These are phyloP conservation scores for Phytophthora quininea DNA, from an alignment of 352 stramenopile genomes.

Conservation along the genomic window DNA sequence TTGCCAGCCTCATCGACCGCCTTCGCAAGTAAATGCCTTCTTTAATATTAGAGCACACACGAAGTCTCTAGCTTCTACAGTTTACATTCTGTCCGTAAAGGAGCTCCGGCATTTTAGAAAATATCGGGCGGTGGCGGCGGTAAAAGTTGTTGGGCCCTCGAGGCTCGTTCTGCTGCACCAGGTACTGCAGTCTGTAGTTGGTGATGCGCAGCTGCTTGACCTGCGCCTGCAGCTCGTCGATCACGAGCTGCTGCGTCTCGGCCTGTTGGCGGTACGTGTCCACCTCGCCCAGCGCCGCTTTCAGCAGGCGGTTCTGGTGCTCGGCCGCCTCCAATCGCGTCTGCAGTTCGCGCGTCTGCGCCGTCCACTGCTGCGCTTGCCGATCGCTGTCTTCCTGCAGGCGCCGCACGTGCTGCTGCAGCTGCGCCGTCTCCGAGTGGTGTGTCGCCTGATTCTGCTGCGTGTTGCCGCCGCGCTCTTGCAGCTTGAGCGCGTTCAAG, in stretches of 20 bases:
- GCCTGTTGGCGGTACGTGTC: slow-evolving; percentile 55
- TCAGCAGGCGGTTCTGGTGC: slow-evolving; percentile 64
- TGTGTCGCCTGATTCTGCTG: slow-evolving; percentile 23
- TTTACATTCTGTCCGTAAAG: slow-evolving; percentile 11
- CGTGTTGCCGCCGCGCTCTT: slow-evolving; percentile 33
- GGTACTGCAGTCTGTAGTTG: slow-evolving; percentile 76
- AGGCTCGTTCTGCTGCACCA: slow-evolving; percentile 74
- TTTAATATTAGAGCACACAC: slow-evolving; percentile 35
- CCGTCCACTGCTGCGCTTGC: slow-evolving; percentile 49
- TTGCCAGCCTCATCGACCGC: slow-evolving; percentile 13
- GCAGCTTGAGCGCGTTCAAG: slow-evolving; percentile 74
- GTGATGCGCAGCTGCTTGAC: slow-evolving; percentile 70
- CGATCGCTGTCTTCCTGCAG: slow-evolving; percentile 63
- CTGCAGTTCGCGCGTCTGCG: slow-evolving; percentile 58
- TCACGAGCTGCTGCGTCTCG: slow-evolving; percentile 67
- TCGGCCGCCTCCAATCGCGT: slow-evolving; percentile 47
- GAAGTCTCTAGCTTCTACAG: slow-evolving; percentile 31
- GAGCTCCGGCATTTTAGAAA: slow-evolving; percentile 38
- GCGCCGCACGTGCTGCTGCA: slow-evolving; percentile 44
- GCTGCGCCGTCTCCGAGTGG: slow-evolving; percentile 20
- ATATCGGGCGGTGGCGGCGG: slow-evolving; percentile 73
- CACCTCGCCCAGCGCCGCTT: slow-evolving; percentile 40
- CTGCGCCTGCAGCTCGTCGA: slow-evolving; percentile 70
- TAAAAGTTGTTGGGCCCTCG: slow-evolving; percentile 49
- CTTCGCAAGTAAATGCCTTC: slow-evolving; percentile 10